Evolutionary conservation across 495 filamentous ascomycete genomes (phyloP), one percentile per base, ranked within the genome.

Genomic region (Talaromyces proteolyticus): DNA sequence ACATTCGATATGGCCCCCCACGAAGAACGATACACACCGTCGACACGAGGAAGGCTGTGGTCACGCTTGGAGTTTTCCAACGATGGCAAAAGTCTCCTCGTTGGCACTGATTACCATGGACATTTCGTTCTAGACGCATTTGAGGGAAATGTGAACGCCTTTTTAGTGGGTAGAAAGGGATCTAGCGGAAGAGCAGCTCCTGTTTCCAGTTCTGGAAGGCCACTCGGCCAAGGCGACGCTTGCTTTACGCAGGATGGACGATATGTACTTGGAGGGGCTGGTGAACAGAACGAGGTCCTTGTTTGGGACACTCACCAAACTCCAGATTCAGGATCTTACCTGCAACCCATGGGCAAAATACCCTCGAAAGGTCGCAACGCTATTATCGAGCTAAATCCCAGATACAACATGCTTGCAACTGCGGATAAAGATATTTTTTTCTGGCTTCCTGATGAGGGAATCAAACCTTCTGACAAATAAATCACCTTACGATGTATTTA

Each of bases 111-210:
- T 22, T 84, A 84, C 10, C 73, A 75, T 38, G 88, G 89, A 3
- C 94, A 97, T 58, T 93, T 87, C 55, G 68, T 98, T 21, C 70
- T 98, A 21, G 93, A 98, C 63, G 88, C 94, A 2, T 97, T 95
- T 66, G 78, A 86, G 26, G 91, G 91, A 16, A 69, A 65, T 17
- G 57, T 96, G 1, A 84, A 84, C 57, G 82, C 84, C 10, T 87
- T 84, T 62, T 69, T 82, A 29, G 57, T 63, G 18, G 70, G 69
- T n/a, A 69, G 64, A 39, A 62, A 61, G 42, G 72, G 72, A n/a
- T 60, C 70, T 0, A 49, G 70, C 34, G 72, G 72, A 26, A 62
- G 72, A 48, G 72, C 72, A 50, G 69, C 72, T 16, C 72, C 72
- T 3, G 55, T 76, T 6, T 73, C 72, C 3, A 62, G 62, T 8